Percentiles rank a stretch among this genome's conserved stretches.
phyloP scores from a whole-genome alignment of 805 yeast species.

The Candida xyloterini region DNA sequence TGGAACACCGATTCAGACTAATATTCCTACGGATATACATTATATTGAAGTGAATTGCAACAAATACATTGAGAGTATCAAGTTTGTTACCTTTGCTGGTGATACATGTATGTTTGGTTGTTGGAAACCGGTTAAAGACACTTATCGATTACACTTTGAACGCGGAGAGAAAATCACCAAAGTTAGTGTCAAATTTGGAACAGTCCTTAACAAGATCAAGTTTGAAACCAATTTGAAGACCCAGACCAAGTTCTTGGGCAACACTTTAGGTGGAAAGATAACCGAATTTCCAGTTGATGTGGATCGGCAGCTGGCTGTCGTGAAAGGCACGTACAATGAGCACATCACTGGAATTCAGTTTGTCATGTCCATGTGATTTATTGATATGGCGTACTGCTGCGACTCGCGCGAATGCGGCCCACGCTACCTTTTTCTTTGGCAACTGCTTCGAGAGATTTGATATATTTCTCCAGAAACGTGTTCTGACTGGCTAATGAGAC shows the following conservation, averaged over 20 bases:
- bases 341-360: constrained; percentile 21
- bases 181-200: constrained; percentile 12
- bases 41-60: constrained; percentile 16
- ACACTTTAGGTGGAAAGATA: constrained; percentile 10
- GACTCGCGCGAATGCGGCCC: constrained; percentile 22
- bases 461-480: constrained; percentile 26
- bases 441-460: constrained; percentile 21
- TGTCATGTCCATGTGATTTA: constrained; percentile 8
- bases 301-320: constrained; percentile 16
- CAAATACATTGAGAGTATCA: constrained; percentile 18
- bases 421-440: constrained; percentile 24
- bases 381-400: constrained; percentile 27
- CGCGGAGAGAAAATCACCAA: constrained; percentile 13
- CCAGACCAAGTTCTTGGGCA: constrained; percentile 13
- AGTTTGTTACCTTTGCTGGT: constrained; percentile 13
- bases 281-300: constrained; percentile 8
- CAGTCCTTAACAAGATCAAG: constrained; percentile 12
- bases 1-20: constrained; percentile 9
- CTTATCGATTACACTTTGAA: constrained; percentile 6
- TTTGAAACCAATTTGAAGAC: constrained; percentile 11
- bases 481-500: constrained; percentile 18
- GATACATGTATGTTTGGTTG: constrained; percentile 14
- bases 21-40: constrained; percentile 12
- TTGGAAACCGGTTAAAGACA: constrained; percentile 14
- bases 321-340: constrained; percentile 17